Percentiles rank a stretch among this genome's conserved stretches.
phyloP scores from a whole-genome alignment of 768 basidiomycete species.

The Tulasnella sp. region DNA sequence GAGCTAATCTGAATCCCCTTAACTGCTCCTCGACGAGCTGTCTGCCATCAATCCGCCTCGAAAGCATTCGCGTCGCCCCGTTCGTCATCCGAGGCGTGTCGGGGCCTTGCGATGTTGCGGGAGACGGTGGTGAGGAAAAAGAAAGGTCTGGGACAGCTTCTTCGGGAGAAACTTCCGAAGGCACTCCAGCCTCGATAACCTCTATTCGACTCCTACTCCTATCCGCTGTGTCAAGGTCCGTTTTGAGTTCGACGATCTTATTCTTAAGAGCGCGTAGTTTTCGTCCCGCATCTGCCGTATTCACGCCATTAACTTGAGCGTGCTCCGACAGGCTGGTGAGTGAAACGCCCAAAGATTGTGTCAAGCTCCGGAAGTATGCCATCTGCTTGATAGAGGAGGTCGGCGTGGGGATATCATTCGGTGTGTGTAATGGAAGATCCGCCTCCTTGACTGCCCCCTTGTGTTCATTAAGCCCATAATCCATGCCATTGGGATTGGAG shows the following conservation, averaged over 20 bases:
- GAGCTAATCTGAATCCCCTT: constrained; percentile 57
- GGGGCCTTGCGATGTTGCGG: constrained; percentile 17
- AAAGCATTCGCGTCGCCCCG: background rate
- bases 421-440: constrained; percentile 31
- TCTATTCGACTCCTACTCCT: constrained; percentile 64
- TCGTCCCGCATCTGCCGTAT: constrained; percentile 73
- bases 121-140: constrained; percentile 24
- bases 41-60: constrained; percentile 53
- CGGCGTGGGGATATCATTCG: constrained; percentile 44
- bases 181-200: constrained; percentile 56
- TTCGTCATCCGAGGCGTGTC: constrained; percentile 1
- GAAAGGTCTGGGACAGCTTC: constrained; percentile 21
- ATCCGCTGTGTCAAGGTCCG: constrained; percentile 79
- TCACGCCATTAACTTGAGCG: constrained; percentile 78
- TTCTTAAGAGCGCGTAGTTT: constrained; percentile 81
- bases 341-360: constrained; percentile 60
- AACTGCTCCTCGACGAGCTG: constrained; percentile 68
- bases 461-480: background rate
- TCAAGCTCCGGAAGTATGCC: constrained; percentile 58
- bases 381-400: constrained; percentile 53
- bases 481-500: background rate
- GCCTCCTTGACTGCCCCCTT: background rate
- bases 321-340: constrained; percentile 74
- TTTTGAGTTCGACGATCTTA: constrained; percentile 65
- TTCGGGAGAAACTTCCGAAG: constrained; percentile 31